Evolutionary conservation across 2,329 filamentous ascomycete species (phyloP), one percentile per base, ranked within the genome.

Genomic region (Fusarium sambucinum): DNA sequence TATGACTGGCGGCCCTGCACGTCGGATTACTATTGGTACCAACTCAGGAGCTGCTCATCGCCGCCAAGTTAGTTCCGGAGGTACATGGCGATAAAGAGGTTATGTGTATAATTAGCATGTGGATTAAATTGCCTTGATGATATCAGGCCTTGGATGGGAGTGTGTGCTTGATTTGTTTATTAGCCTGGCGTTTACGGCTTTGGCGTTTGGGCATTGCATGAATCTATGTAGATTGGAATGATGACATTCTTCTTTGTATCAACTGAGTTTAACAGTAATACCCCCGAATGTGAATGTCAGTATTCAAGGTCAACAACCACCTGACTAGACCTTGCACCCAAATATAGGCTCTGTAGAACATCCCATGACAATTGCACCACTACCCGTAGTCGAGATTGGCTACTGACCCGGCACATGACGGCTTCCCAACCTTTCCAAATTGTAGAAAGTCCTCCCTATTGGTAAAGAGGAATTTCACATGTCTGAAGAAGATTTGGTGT

Each of bases 1-100:
- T 25, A 56, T 68, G 59, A 55, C 70, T 17, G 60, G 70, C 14
- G 74, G 74, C 25, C 73, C 73, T 35, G 68, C 74, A 13, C 75
- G 79, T 33, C 78, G 79, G 58, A 78, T 80, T 41, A 81, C 80
- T 65, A 80, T 81, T 50, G 75, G 75, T 69, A 71, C 77, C 46
- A 76, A 76, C 23, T 66, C 74, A 23, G 69, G 64, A 23, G 60
- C 68, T 32, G 63, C 59, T 19, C 77, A 77, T 41, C 73, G 75
- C 25, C 73, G 77, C 33, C 73, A 75, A 47, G 77, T 78, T 44
- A 79, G 71, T 64, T 63, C 68, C 21, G 74, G 74, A 10, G 74
- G 65, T 55, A 63, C 71, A 48, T 74, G 75, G 69, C 75, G 77
- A 73, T 81, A 67, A 78, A 2, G 21, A n/a, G 42, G 5, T 6